Evolutionary conservation across 2,329 filamentous ascomycete species (phyloP).

Genomic region (Paecilomyces variotii): DNA sequence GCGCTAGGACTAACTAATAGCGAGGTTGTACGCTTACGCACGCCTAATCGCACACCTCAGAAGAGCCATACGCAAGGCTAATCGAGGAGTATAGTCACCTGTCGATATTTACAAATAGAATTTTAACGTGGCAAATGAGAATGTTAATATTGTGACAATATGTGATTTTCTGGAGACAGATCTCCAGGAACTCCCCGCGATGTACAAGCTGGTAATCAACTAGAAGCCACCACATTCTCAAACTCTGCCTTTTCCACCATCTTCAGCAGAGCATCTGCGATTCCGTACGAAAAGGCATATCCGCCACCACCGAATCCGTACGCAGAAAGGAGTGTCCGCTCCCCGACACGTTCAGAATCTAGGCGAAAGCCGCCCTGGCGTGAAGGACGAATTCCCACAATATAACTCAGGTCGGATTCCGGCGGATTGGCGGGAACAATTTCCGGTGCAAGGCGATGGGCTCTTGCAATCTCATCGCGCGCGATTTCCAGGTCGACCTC

Average conservation of each 20-base stretch:
- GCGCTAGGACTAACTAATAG: not conserved
- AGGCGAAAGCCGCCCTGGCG: constrained; percentile 27
- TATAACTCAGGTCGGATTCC: constrained; percentile 21
- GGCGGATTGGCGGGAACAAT: constrained; percentile 25
- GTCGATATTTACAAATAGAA: no score
- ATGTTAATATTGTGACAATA: no score
- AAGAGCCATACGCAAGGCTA: not conserved
- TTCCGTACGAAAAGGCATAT: constrained; percentile 30
- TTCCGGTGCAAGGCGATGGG: constrained; percentile 29
- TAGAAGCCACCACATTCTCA: constrained; percentile 13
- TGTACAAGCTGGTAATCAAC: constrained; percentile 8
- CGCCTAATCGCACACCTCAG: not conserved
- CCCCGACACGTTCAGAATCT: constrained; percentile 19
- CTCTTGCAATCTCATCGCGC: constrained; percentile 31
- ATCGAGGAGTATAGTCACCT: no score
- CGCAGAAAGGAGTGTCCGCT: constrained; percentile 23
- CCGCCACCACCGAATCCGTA: constrained; percentile 33
- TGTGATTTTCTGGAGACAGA: not conserved
- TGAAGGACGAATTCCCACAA: constrained; percentile 29
- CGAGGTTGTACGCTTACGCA: not conserved
- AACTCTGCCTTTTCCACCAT: constrained; percentile 27
- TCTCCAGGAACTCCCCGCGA: no score
- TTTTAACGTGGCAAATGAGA: no score
- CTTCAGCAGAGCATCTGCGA: constrained; percentile 25
- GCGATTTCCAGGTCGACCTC: constrained; percentile 29